Conservation (phyloP, 495 filamentous ascomycete genomes). For the Aspergillus leporis region DNA sequence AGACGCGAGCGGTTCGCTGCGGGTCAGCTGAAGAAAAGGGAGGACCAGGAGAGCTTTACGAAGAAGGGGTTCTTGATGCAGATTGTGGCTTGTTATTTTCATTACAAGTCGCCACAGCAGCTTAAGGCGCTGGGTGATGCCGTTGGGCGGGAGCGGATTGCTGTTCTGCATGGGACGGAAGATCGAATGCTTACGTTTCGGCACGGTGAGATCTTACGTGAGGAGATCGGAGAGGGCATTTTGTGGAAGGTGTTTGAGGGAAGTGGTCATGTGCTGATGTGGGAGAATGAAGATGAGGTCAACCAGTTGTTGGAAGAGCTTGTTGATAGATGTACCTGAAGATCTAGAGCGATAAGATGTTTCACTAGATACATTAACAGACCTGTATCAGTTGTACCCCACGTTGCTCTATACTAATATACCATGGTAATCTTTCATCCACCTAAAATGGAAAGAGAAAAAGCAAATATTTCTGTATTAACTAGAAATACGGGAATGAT, state of each 20-base stretch:
- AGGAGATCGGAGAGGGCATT: slow-evolving; percentile 51
- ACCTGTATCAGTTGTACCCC: neutral
- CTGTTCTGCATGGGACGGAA: slow-evolving; percentile 69
- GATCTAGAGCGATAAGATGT: neutral
- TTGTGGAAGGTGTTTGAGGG: slow-evolving; percentile 59
- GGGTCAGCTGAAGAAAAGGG: slow-evolving; percentile 68
- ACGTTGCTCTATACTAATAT: neutral
- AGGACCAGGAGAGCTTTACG: slow-evolving; percentile 53
- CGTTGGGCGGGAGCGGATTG: slow-evolving; percentile 70
- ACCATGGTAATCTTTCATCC: no score
- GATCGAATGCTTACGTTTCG: slow-evolving; percentile 73
- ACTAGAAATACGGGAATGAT: no score
- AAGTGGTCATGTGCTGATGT: slow-evolving; percentile 65
- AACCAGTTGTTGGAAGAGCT: slow-evolving; percentile 57
- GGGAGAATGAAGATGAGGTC: slow-evolving; percentile 64
- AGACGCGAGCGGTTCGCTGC: slow-evolving; percentile 81
- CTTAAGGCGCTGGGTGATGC: slow-evolving; percentile 60
- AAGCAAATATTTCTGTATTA: no score
- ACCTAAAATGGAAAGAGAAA: no score
- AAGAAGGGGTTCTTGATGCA: slow-evolving; percentile 73
- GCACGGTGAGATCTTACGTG: slow-evolving; percentile 61
- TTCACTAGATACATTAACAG: neutral
- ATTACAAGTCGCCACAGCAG: slow-evolving; percentile 67
- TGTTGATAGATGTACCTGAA: slow-evolving; percentile 32
- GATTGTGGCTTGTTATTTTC: slow-evolving; percentile 76